Evolutionary conservation across 1,284 basidiomycete genomes (phyloP).

Genomic region (Naganishia cerealis): DNA sequence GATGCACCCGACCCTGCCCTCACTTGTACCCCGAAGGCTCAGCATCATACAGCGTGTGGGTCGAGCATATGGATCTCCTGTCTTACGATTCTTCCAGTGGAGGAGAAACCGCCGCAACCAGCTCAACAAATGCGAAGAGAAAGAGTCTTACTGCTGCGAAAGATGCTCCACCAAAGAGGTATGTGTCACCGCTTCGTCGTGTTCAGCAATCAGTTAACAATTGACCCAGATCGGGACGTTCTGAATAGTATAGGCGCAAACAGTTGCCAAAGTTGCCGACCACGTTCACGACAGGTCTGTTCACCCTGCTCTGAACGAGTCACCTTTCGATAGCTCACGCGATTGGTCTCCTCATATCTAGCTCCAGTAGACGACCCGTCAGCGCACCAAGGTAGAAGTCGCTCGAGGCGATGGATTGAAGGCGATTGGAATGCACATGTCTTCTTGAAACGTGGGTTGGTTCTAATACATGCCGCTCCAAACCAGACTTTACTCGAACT

Average conservation of each 20-base stretch:
- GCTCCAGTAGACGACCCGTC: constrained; percentile 45
- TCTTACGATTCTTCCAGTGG: constrained; percentile 18
- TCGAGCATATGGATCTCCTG: constrained; percentile 15
- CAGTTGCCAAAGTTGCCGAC: constrained; percentile 12
- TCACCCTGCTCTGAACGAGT: background rate
- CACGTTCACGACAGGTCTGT: constrained; percentile 12
- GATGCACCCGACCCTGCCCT: no score
- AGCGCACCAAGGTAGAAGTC: constrained; percentile 47
- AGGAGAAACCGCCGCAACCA: background rate
- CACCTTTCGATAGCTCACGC: background rate
- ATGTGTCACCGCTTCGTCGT: background rate
- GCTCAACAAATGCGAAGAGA: background rate
- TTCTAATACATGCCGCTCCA: background rate
- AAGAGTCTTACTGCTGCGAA: background rate
- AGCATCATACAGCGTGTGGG: background rate
- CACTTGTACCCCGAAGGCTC: no score
- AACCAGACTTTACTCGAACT: background rate
- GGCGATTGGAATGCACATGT: constrained; percentile 53
- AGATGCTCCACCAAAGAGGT: constrained; percentile 1
- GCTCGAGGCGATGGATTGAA: constrained; percentile 49
- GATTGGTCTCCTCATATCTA: background rate
- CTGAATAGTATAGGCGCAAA: constrained; percentile 14
- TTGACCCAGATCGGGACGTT: background rate
- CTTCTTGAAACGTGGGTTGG: constrained; percentile 44
- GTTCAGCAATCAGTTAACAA: background rate